A percentile compares a stretch with the other conserved stretches of the same genome.
phyloP scores from a whole-genome alignment of 2,329 filamentous ascomycete genomes.

The Cladosporium cucumerinum region DNA sequence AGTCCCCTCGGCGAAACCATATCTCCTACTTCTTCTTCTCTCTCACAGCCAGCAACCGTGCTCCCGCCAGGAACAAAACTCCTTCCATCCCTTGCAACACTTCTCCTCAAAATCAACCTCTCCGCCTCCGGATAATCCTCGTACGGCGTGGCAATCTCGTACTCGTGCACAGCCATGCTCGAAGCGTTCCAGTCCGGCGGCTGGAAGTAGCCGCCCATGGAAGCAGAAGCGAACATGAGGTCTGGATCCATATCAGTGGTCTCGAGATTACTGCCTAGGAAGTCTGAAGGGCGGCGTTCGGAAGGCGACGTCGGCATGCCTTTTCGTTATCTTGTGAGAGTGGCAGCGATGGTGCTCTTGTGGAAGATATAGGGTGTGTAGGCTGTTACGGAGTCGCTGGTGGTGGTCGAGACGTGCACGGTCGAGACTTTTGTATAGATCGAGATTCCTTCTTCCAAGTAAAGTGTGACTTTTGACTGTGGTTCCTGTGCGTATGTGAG shows the following conservation, averaged over 20 bases:
- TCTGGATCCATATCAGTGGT: not conserved
- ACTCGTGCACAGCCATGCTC: not conserved
- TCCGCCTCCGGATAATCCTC: not conserved
- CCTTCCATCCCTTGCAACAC: not conserved
- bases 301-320: not conserved
- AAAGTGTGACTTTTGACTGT: not conserved
- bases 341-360: not conserved
- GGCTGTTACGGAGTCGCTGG: not conserved
- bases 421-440: not conserved
- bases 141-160: not conserved
- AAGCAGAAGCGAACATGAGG: not conserved
- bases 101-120: not conserved
- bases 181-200: not conserved
- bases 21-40: not conserved
- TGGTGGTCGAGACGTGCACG: not conserved
- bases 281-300: not conserved
- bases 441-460: not conserved
- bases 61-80: not conserved
- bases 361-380: not conserved
- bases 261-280: not conserved
- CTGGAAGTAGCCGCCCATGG: not conserved
- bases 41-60: not conserved
- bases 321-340: not conserved
- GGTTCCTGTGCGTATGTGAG: not conserved
- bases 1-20: not conserved